Evolutionary conservation across 495 filamentous ascomycete species (phyloP), one percentile per base, ranked within the genome.

Genomic region (Jackrogersella multiformis): DNA sequence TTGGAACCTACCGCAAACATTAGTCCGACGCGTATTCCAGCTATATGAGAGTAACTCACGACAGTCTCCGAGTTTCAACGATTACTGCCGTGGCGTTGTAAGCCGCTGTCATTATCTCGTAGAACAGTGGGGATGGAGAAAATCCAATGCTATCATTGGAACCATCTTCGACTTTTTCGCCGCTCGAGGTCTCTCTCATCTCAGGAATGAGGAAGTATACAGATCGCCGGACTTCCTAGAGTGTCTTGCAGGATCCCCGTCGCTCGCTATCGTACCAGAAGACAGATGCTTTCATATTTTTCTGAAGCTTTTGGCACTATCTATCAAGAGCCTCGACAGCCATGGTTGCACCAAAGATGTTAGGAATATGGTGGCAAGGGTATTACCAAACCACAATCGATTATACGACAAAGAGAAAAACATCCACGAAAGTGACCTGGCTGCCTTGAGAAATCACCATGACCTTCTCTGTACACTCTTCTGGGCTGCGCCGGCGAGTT

Each of bases 251-350:
- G 70, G 77, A 23, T 79, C 81, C 13, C 91, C 90, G 6, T 80
- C 80, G 1, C 75, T 97, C 13, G 79, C 83, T 10, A 75, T 90
- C 30, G 80, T 84, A 45, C 76, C 85, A 4, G 87, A 88, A 24
- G 95, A 99, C 69, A 85, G 86, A n/a, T 92, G 92, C 61, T 99
- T 99, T 66, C 91, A 96, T 74, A 89, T 97, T n/a, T 87, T 97
- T 56, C 82, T 97, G 41, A 99, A 99, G 72, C 87, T 92, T 18
- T 78, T 97, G 41, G 93, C 85, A 13, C 76, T 87, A 63, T 88
- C 88, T 8, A 82, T 97, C 28, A 84, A 84, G 28, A 83, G 85
- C 10, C 78, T 96, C 58, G 77, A 78, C 16, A 73, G 82, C 36
- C 63, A 80, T 2, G 87, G 89, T 70, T 78, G 88, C 21, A 81